Evolutionary conservation across 345 rosid species (phyloP), one percentile per base, ranked within the genome.

Genomic region (Bretschneidera sinensis): DNA sequence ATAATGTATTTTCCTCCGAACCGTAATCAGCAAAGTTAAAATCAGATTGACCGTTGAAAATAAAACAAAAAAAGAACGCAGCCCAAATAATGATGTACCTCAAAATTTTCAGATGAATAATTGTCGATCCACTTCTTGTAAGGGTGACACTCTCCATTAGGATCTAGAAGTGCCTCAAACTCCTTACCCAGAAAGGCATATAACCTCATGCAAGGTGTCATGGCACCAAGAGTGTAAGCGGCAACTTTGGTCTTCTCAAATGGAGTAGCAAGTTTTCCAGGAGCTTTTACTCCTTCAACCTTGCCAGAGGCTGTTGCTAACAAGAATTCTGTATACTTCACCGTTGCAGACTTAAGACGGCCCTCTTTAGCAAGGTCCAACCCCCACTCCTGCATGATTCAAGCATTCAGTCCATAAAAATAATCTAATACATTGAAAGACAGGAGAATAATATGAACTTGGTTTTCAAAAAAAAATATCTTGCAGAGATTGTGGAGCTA

Each of bases 171-270:
- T 57, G 71, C 74, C 74, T 70, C 76, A 54, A 95, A 71, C 69
- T 86, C 96, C 79, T 76, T 87, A 63, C 95, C 95, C 0, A 88
- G 76, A 72, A 71, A 85, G 61, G 92, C 96, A 82, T 91, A 95
- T 66, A 91, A 70, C 73, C 84, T 78, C 99, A 95, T 91, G 83
- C 95, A 86, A 57, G 99, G 99, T 65, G 96, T 73, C 86, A 95
- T 81, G 66, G 98, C 96, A 78, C 94, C 96, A 50, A 95, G 80
- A 59, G 89, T 88, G 69, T 95, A 95, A 54, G 99, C 97, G 1
- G 99, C 97, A 76, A 95, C 88, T 80, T 86, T 95, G 25, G 97
- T 95, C 74, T 79, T 88, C 67, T 88, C 99, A 74, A 95, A 95
- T 34, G 98, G 99, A 60, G 99, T 95, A 53, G 91, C 89, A 66